Base-by-base conservation (phyloP, 2,329 filamentous ascomycete species). In the Trichoderma brevicompactum region DNA sequence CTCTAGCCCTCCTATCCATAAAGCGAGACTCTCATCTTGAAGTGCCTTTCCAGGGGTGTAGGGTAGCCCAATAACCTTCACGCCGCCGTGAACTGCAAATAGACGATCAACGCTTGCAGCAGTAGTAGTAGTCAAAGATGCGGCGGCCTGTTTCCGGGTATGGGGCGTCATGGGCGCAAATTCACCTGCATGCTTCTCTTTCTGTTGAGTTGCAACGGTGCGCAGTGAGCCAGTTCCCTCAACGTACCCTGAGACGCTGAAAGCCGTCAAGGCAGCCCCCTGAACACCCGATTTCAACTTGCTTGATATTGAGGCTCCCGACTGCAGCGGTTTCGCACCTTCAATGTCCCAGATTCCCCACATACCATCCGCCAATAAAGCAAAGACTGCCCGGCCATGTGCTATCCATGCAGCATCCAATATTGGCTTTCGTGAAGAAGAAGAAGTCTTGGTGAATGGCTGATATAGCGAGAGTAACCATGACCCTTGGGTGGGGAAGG, bases 291-390 rank as follows among this genome's bases (percentile, higher is more conserved):
- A 76, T 64, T 80, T 80, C 38, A 84, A 76, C 69, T 82, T 85
- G 46, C 79, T 82, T 28, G 85, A 80, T 4, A 86, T 74, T 0
- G 79, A 73, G 65, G 80, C 74, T 54, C 80, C 74, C 10, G 76
- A 67, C 12, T 73, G 70, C 41, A 80, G 74, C 1, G 85, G 83
- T 44, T 83, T 83, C 36, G 80, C 80, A 7, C 86, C 85, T 67
- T 89, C 85, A 50, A 89, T 80, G 70, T 89, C 87, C 87, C 87
- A 89, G 40, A 89, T 84, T 13, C 86, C 87, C 87, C 87, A 89
- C 72, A 87, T 86, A 7, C 87, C 87, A 69, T 89, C 87, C 1
- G 84, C 83, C 3, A 89, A 77, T 2, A 89, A 78, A 1, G 81
- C 79, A 46, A 89, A 76, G 34, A 89, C 78, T 5, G 87, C 87